Conservation (phyloP, 139 green algal genomes). For the Pleodorina starrii region DNA sequence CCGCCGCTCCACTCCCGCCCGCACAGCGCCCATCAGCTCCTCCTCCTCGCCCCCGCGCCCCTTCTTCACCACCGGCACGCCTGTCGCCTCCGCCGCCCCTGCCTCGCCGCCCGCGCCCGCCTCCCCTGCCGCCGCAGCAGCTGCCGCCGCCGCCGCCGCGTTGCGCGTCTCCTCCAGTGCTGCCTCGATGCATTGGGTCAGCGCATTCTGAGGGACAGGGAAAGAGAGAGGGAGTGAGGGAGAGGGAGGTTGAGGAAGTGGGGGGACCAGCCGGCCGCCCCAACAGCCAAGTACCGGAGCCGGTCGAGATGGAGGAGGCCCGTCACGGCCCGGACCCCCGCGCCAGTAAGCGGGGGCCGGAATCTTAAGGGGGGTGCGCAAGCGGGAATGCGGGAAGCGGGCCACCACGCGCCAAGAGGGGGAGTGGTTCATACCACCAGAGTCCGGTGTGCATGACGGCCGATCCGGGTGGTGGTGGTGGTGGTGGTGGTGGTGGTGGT, state of each 20-base stretch:
- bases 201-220: constrained; percentile 22
- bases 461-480: too few species aligned
- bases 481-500: too few species aligned
- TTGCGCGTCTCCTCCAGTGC: constrained; percentile 38
- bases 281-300: too few species aligned
- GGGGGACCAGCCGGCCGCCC: too few species aligned
- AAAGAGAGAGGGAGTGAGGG: neutral
- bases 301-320: too few species aligned
- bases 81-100: neutral
- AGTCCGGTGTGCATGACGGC: too few species aligned
- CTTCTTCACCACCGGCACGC: neutral
- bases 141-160: neutral
- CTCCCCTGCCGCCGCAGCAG: neutral
- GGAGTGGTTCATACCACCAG: too few species aligned
- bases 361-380: too few species aligned
- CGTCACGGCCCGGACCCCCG: too few species aligned
- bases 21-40: constrained; percentile 8
- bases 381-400: too few species aligned
- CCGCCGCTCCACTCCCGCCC: constrained; percentile 21
- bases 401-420: too few species aligned
- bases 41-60: neutral
- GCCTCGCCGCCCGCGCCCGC: neutral
- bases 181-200: constrained; percentile 25
- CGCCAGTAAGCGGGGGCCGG: too few species aligned
- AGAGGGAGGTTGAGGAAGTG: neutral